phyloP scores from a whole-genome alignment of 768 basidiomycete species.

The Russula earlei region DNA sequence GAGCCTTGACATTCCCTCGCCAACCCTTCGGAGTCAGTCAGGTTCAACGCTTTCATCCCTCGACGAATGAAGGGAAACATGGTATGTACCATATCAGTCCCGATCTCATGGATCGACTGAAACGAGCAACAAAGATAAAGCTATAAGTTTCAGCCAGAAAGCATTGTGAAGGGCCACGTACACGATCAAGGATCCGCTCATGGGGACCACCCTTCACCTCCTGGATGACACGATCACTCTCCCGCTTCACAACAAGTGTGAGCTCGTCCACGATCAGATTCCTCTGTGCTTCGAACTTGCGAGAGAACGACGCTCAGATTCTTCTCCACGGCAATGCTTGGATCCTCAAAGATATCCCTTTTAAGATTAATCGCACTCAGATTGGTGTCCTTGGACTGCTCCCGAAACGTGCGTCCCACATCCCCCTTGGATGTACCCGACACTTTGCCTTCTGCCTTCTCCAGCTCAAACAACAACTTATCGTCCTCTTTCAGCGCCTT shows the following conservation, averaged over 20 bases:
- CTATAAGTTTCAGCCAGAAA: not conserved
- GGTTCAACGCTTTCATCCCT: not conserved
- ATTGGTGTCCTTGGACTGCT: not conserved
- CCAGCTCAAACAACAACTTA: slow-evolving; percentile 18
- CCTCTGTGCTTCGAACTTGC: slow-evolving; percentile 21
- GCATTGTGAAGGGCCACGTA: not conserved
- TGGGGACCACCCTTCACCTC: slow-evolving; percentile 23
- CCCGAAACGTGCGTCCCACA: not conserved
- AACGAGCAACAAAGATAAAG: not conserved
- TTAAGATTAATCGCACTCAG: not conserved
- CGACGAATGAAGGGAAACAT: not conserved
- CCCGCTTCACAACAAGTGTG: slow-evolving; percentile 12
- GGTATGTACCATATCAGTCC: slow-evolving; percentile 23
- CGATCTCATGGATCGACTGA: slow-evolving; percentile 10
- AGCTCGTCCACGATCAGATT: slow-evolving; percentile 13
- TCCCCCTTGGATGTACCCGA: not conserved
- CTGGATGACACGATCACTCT: slow-evolving; percentile 4
- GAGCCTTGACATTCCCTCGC: slow-evolving; percentile 9
- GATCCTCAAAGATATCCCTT: slow-evolving; percentile 22
- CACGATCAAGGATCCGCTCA: slow-evolving; percentile 19
- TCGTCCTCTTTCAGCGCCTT: slow-evolving; percentile 19
- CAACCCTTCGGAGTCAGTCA: slow-evolving; percentile 13
- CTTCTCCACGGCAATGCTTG: slow-evolving; percentile 18
- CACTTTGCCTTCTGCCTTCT: slow-evolving; percentile 12
- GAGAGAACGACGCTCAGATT: slow-evolving; percentile 19